Evolutionary conservation across 306 rosid genomes (phyloP).

Genomic region (Castanea crenata): DNA sequence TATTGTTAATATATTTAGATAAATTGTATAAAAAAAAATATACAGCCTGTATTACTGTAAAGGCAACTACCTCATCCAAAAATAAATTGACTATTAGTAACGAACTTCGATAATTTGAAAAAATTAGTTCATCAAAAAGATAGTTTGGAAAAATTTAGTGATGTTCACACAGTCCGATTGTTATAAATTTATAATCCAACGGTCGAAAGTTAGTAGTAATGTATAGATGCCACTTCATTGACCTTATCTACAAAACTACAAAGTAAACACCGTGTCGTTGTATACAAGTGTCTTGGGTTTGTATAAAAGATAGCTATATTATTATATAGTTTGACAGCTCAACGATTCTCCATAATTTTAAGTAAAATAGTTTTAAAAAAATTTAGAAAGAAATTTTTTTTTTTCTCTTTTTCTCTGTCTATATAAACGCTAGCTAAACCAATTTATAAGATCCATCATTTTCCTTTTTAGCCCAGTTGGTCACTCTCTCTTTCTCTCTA

Average conservation of each 20-base stretch:
- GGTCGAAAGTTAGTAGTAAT: constrained; percentile 6
- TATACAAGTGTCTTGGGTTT: background rate
- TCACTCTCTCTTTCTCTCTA: background rate
- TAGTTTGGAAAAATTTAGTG: background rate
- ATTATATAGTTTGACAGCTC: constrained; percentile 33
- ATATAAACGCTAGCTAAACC: constrained; percentile 25
- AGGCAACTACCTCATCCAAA: no score
- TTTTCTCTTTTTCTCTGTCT: background rate
- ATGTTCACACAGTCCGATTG: background rate
- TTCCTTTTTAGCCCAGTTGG: background rate
- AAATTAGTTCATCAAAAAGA: background rate
- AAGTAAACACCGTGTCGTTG: background rate
- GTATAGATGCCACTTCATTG: constrained; percentile 4
- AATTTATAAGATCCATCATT: constrained; percentile 8
- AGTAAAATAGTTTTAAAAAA: background rate
- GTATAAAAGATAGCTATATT: no score
- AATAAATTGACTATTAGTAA: background rate
- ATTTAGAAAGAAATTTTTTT: no score
- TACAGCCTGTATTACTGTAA: no score
- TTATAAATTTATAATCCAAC: constrained; percentile 15
- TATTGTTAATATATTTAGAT: no score
- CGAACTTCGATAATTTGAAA: background rate
- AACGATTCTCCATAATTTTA: background rate
- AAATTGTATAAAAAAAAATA: no score
- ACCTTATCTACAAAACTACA: constrained; percentile 12